phyloP scores from a whole-genome alignment of 2,329 filamentous ascomycete genomes.

The Exophiala aquamarina region DNA sequence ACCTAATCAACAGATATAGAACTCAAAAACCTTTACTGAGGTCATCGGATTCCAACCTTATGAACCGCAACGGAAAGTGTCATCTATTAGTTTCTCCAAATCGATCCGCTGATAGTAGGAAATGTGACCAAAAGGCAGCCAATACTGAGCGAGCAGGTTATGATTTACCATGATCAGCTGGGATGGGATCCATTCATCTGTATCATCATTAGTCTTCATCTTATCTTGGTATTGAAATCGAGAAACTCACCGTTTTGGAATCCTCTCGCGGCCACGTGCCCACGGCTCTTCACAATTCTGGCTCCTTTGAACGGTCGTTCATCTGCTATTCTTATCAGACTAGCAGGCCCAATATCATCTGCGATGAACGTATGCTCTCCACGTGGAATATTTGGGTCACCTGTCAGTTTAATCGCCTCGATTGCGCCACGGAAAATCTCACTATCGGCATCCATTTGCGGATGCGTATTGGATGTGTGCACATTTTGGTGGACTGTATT shows the following conservation, averaged over 20 bases:
- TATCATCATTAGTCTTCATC: constrained; percentile 25
- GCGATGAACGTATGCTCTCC: constrained; percentile 81
- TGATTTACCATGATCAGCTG: constrained; percentile 76
- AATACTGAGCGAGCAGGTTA: constrained; percentile 78
- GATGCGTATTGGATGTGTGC: neutral
- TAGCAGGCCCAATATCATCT: constrained; percentile 69
- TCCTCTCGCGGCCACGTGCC: constrained; percentile 73
- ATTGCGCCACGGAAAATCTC: constrained; percentile 57
- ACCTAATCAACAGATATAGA: too few relatives aligned
- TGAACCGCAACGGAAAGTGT: constrained; percentile 13
- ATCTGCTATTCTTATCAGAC: constrained; percentile 63
- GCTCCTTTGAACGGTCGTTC: constrained; percentile 72
- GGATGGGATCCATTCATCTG: constrained; percentile 73
- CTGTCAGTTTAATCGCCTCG: constrained; percentile 86
- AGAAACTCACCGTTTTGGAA: constrained; percentile 67
- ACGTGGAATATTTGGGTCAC: constrained; percentile 84
- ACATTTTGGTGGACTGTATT: constrained; percentile 1
- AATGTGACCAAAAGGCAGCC: constrained; percentile 58
- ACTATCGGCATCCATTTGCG: constrained; percentile 3
- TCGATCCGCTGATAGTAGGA: constrained; percentile 46
- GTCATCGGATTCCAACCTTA: too few relatives aligned
- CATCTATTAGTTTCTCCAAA: constrained; percentile 38
- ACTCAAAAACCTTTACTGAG: too few relatives aligned
- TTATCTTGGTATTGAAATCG: neutral
- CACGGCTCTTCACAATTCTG: constrained; percentile 69